Evolutionary conservation across 208 protist genomes (phyloP), one percentile per base, ranked within the genome.

Genomic region (Wallacemonas collosoma): DNA sequence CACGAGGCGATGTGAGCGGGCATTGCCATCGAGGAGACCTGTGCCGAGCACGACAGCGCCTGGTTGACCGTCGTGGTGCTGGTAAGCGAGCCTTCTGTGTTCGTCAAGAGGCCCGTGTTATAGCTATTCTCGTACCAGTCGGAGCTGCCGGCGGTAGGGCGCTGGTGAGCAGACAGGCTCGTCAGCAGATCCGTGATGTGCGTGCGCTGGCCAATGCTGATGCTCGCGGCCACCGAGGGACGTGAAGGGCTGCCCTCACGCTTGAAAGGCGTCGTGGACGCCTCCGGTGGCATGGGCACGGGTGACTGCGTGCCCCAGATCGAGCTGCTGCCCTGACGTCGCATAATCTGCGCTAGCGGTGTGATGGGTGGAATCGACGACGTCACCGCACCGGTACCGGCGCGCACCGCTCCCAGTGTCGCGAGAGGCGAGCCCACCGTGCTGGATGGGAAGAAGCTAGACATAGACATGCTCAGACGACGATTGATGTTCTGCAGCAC

Each of bases 201-300:
- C 50, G 58, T 68, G 39, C 17, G 35, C 65, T 56, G 47, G 7
- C 56, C 38, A 26, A 39, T 14, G 71, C 71, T 54, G 45, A 57
- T 6, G 56, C 64, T 71, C n/a, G 75, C 64, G 1, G 39, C 56
- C 36, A 65, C n/a, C 7, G 72, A 61, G 54, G 74, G 77, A 15
- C 86, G 86, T 17, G 82, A 84, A 12, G 82, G 86, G 57, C 86
- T 91, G 47, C 60, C 45, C 72, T 83, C 86, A 3, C 86, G 80
- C 77, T 82, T 66, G 4, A 60, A 45, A 44, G 74, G 73, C 40
- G 41, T 63, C 58, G 72, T 65, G 48, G 77, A 56, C 50, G 12
- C 51, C 40, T 66, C 69, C 3, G 75, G 73, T 7, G 71, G 63
- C 39, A 72, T 26, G 35, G 75, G 81, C 64, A 71, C 40, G 3